Base-by-base conservation (phyloP, 352 stramenopile genomes). In the Phytophthora parvispora region DNA sequence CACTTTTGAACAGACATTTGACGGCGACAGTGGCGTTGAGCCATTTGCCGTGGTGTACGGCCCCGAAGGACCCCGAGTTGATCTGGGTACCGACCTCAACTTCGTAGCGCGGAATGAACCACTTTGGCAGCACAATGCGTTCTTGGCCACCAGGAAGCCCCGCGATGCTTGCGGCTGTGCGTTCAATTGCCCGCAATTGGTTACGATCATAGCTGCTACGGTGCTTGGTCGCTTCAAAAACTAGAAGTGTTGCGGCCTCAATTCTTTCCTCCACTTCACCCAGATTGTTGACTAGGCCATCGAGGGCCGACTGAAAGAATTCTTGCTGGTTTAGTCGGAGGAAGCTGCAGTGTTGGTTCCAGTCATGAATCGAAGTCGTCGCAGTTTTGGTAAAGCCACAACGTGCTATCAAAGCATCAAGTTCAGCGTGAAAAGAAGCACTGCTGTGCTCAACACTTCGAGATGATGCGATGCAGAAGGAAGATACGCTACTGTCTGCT, bases 1-100 rank as follows among this genome's bases (percentile, higher is more conserved):
- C 50, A 28, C 64, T 63, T 62, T 55, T 67, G 47, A 77, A 75
- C 25, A 75, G 67, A 42, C 67, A 72, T 60, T 84, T 84, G 50
- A 84, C 51, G 16, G 78, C 71, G 20, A 82, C 75, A 7, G 34
- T 60, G 16, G 72, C 64, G n/a, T 75, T 56, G 18, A 77, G 45
- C 72, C 75, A 83, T 16, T 56, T 64, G 12, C 72, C 75, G 2
- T 64, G 67, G 24, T 75, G 64, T 24, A 81, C 69, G 8, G 57
- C 67, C 4, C 72, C 75, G 38, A 77, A 81, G 1, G 64, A 70
- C 3, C 72, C 75, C 3, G 62, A 42, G n/a, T 66, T 78, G 40
- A 74, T 55, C 28, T 65, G 42, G 3, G 42, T 43, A 4, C 62
- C 67, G 24, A 79, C 52, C 22, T 70, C 50, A 12, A 77, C 49